Percentiles rank a stretch among this genome's conserved stretches.
Conservation (phyloP, 2,329 filamentous ascomycete species). For the Penicillium sp. region DNA sequence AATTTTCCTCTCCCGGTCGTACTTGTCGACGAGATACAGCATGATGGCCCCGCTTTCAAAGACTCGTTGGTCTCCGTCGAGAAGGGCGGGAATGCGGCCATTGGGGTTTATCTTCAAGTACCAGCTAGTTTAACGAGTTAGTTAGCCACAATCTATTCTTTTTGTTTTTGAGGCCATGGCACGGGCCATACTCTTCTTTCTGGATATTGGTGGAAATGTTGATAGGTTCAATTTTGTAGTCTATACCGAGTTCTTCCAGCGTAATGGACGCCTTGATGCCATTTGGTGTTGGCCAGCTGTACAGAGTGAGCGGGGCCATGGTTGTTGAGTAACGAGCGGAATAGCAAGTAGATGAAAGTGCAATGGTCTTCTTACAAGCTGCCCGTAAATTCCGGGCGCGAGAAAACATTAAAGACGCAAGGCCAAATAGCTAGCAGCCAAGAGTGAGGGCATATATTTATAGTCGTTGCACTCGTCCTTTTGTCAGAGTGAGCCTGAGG, state of each 20-base stretch:
- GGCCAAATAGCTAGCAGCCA: no score
- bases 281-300: conserved; percentile 38
- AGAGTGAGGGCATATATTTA: no score
- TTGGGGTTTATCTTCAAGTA: conserved; percentile 56
- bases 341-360: neutral
- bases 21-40: conserved; percentile 51
- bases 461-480: no score
- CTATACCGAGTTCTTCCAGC: conserved; percentile 42
- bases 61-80: conserved; percentile 45
- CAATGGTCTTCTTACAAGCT: neutral
- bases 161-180: conserved; percentile 9
- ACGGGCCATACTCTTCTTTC: conserved; percentile 41
- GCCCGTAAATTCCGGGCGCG: neutral
- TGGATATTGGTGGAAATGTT: conserved; percentile 51
- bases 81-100: conserved; percentile 53
- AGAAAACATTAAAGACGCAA: no score
- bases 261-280: conserved; percentile 45
- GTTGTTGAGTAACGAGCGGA: neutral
- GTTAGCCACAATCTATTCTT: no score
- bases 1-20: conserved; percentile 50
- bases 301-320: conserved; percentile 31
- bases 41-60: conserved; percentile 55
- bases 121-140: conserved; percentile 32
- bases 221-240: conserved; percentile 42
- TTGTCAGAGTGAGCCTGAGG: no score